Evolutionary conservation across 306 rosid genomes (phyloP), one percentile per base, ranked within the genome.

Genomic region (Quercus suber): DNA sequence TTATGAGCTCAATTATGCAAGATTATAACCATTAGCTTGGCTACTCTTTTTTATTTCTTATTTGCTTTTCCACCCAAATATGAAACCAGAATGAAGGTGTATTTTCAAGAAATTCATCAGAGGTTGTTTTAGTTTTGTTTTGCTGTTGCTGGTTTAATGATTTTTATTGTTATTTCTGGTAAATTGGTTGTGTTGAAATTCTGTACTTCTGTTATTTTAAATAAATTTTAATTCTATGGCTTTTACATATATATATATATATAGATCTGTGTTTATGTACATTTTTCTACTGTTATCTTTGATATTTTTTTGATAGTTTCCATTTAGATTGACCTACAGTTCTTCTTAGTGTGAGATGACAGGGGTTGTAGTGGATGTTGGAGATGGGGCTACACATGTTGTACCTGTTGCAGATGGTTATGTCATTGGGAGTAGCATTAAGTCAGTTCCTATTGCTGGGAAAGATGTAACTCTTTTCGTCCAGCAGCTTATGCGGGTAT

Each of bases 321-420:
- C 84, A 31, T 45, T 85, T 77, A 81, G 71, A 73, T 87, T 90
- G 90, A 96, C 83, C 56, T 78, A 80, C 78, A 75, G 31, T 86
- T 88, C 71, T 86, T 86, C 82, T 78, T 84, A 96, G 99, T 93
- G 99, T 81, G 98, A 96, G 98, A 96, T 96, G 99, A 96, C 99
- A 87, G 99, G 99, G 83, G 98, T 96, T 78, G 99, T 96, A 33
- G 97, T 96, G 72, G 99, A 96, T 85, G 73, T 93, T 56, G 99
- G 99, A 87, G 99, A 96, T 71, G 99, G 99, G 76, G 92, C 98
- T 60, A 81, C 97, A 33, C 98, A 90, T 87, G 88, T 96, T 81
- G 99, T 96, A 71, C 99, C 99, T 57, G 98, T 96, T 82, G 99
- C 99, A 19, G 99, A 96, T 82, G 99, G 98, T 80, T 96, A 93